Evolutionary conservation across 2,329 filamentous ascomycete species (phyloP).

Genomic region (Trichoderma arundinaceum): DNA sequence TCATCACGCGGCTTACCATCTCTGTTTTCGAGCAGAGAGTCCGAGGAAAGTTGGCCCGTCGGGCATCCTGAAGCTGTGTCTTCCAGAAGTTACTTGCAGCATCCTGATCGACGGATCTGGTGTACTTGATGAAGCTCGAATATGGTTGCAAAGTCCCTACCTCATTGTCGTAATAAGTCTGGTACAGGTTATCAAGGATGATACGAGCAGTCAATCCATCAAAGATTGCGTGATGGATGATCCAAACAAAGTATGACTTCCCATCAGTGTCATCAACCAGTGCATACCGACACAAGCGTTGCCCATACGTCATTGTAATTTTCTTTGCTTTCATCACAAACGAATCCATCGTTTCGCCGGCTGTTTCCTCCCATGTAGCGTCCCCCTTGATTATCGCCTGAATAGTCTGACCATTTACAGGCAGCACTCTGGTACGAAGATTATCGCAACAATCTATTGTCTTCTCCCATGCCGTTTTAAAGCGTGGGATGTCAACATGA

Average conservation of each 20-base stretch:
- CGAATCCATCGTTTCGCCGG: not conserved
- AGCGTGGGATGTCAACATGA: not conserved
- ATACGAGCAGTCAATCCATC: constrained; percentile 20
- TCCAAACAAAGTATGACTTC: constrained; percentile 16
- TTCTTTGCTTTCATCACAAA: not conserved
- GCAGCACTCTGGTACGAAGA: constrained; percentile 28
- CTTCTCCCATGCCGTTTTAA: constrained; percentile 38
- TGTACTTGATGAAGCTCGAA: constrained; percentile 25
- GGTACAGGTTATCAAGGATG: constrained; percentile 1
- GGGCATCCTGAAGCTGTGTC: constrained; percentile 29
- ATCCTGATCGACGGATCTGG: constrained; percentile 4
- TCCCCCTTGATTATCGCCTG: constrained; percentile 3
- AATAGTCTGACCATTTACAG: not conserved
- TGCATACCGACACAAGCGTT: constrained; percentile 18
- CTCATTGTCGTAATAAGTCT: not conserved
- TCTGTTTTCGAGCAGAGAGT: constrained; percentile 17
- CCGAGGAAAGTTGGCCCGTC: not conserved
- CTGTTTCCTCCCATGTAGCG: not conserved
- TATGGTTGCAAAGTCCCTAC: not conserved
- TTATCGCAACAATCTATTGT: constrained; percentile 20
- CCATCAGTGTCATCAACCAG: constrained; percentile 8
- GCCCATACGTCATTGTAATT: constrained; percentile 15
- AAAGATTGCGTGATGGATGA: constrained; percentile 23
- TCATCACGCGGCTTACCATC: not conserved
- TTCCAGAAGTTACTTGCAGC: constrained; percentile 31